Evolutionary conservation across 2,329 filamentous ascomycete genomes (phyloP), one percentile per base, ranked within the genome.

Genomic region (Penicillium brasilianum): DNA sequence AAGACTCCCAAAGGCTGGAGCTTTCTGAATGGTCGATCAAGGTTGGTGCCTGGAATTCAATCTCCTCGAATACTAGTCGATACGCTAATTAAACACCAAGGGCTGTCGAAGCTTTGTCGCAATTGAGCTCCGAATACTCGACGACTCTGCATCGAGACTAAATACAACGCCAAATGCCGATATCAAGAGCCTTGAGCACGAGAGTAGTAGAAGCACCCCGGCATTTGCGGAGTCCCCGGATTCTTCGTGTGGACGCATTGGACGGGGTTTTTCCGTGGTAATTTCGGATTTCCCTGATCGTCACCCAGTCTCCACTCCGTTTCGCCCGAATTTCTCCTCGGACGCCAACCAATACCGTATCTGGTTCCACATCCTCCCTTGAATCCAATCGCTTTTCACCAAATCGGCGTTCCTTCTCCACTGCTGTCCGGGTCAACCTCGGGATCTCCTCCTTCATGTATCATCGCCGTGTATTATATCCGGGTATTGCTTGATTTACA

Each of bases 151-250:
- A 58, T 20, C 20, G 18, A 25, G 2, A 20, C 22, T 16, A 9
- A 7, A 20, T 14, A 14, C n/a, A 28, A 30, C 13, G 32, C 16
- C 11, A 65, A 63, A 20, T 68, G 60, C 62, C 62, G 62, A 61
- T 10, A 34, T 39, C 53, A 63, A 49, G 11, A 65, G 58, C 64
- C 64, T 49, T 44, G 9, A 2, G 18, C 18, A 14, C 43, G 18
- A 36, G 4, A 16, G 34, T 9, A 36, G 25, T 18, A 22, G 41
- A 52, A 22, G 18, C 28, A 18, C 25, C 62, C 55, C 66, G 59
- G 58, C 64, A 62, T 54, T 61, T 66, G 64, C 62, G 66, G 62
- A 61, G 64, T 60, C 64, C 59, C 64, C 60, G 56, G 61, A 62
- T 61, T 64, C 6, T 22, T 32, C 7, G 25, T 10, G 22, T 36